Conservation (phyloP, 805 yeast genomes). For the Nakazawaea sp. region DNA sequence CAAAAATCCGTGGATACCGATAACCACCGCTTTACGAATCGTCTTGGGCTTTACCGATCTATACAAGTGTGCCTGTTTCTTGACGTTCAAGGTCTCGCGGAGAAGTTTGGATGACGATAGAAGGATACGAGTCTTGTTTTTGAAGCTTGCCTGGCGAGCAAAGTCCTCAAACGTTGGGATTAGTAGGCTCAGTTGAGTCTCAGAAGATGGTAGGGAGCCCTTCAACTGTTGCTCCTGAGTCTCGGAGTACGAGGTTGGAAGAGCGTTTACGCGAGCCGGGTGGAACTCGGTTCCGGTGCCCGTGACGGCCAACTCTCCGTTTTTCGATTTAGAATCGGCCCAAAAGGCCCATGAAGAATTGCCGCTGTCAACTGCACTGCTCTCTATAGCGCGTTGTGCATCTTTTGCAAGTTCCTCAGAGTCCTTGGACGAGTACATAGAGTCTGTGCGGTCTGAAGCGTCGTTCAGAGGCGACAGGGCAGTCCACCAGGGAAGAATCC, state of each 20-base stretch:
- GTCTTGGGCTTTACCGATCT: slow-evolving; percentile 9
- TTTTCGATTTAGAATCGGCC: slow-evolving; percentile 4
- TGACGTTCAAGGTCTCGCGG: slow-evolving; percentile 12
- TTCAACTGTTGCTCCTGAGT: slow-evolving; percentile 16
- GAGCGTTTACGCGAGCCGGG: slow-evolving; percentile 18
- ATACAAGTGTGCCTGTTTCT: slow-evolving; percentile 24
- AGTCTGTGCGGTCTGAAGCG: slow-evolving; percentile 3
- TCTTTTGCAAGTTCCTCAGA: slow-evolving; percentile 18
- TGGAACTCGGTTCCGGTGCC: slow-evolving; percentile 22
- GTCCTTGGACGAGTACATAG: slow-evolving; percentile 14
- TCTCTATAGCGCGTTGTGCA: slow-evolving; percentile 17
- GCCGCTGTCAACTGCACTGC: slow-evolving; percentile 14
- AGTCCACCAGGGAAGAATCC: slow-evolving; percentile 15
- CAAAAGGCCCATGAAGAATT: slow-evolving; percentile 23
- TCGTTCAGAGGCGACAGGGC: too few relatives aligned
- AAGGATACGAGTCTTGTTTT: slow-evolving; percentile 19
- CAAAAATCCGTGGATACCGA: slow-evolving; percentile 93
- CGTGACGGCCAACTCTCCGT: slow-evolving; percentile 21
- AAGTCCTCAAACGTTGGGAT: slow-evolving; percentile 20
- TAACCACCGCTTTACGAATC: slow-evolving; percentile 58
- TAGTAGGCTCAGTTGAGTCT: slow-evolving; percentile 10
- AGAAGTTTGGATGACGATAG: slow-evolving; percentile 15
- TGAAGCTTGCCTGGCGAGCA: slow-evolving; percentile 19
- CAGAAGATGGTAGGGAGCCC: background rate
- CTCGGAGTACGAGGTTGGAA: slow-evolving; percentile 24